These are phyloP conservation scores for Diatrype stigma DNA, from an alignment of 2,329 filamentous ascomycete species.

Conservation along the genomic window DNA sequence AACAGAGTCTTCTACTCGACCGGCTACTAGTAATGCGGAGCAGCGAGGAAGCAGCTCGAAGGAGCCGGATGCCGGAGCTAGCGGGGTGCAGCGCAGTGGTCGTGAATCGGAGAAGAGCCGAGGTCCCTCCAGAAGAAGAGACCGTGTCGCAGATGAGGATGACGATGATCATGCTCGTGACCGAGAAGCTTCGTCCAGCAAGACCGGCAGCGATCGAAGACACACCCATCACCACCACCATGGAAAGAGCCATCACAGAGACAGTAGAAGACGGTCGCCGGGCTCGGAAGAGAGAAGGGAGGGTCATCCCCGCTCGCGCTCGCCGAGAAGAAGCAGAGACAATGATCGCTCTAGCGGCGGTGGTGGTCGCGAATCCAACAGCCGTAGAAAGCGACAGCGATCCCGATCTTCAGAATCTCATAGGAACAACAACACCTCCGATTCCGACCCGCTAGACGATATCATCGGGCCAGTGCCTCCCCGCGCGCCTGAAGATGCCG, in stretches of 20 bases:
- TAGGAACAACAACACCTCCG: conserved; percentile 26
- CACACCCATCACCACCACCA: conserved; percentile 8
- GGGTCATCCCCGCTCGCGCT: conserved; percentile 5
- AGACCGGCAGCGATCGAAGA: conserved; percentile 2
- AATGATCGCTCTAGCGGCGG: neutral
- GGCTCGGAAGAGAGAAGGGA: conserved; percentile 3
- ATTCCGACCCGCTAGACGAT: conserved; percentile 70
- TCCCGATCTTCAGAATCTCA: neutral
- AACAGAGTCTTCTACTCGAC: conserved; percentile 11
- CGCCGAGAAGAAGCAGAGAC: conserved; percentile 3
- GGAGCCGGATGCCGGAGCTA: conserved; percentile 13
- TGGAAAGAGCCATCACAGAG: conserved; percentile 5
- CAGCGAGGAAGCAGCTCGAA: conserved; percentile 21
- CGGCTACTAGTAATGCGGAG: conserved; percentile 18
- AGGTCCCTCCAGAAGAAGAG: conserved; percentile 7
- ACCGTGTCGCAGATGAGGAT: neutral
- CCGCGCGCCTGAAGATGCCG: conserved; percentile 23
- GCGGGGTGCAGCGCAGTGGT: conserved; percentile 1
- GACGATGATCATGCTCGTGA: neutral
- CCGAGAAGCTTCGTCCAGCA: neutral
- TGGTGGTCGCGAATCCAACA: conserved; percentile 1
- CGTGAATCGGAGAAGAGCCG: conserved; percentile 8
- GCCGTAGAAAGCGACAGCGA: neutral
- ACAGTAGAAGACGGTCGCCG: conserved; percentile 7
- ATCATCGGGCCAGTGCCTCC: conserved; percentile 71